Evolutionary conservation across 805 yeast genomes (phyloP), one percentile per base, ranked within the genome.

Genomic region (Pichia membranifaciens): DNA sequence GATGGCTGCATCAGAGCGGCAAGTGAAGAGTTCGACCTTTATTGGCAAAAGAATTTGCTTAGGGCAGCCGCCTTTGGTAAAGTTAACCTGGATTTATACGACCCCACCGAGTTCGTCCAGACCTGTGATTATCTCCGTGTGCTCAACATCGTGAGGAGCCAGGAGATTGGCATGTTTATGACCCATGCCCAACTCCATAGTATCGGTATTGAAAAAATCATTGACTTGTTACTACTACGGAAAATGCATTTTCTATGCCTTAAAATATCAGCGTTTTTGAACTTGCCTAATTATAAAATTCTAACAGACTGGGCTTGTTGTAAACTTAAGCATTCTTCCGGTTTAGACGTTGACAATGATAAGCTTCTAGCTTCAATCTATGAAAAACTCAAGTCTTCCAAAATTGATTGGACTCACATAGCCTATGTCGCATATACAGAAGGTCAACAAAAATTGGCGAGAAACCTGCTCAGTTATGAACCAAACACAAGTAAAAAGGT

Each of bases 11-110:
- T 89, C 4, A 66, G 73, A 2, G 95, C 95, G 0, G 84, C 96
- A 0, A 63, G 79, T 3, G 82, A 81, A 46, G 98, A 91, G 57
- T 80, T 87, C 56, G 87, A 82, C 51, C 75, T 85, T 0, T 69
- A 72, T 44, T 77, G 90, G 83, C 99, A 93, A 57, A 89, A 88
- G 61, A 78, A 76, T 43, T 67, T 91, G 9, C 65, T 93, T 34
- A 74, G 79, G 45, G 96, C 96, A 1, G 96, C 90, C 0, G 71
- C 86, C 0, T 87, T 90, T 66, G 99, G 97, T 0, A 93, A 91
- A 56, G 73, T 86, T 0, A 71, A 77, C 43, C 62, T 74, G 38
- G 78, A 75, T 8, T 58, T 71, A 3, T 78, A 73, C 55, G 82
- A 81, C 58, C 71, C 89, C 3, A 77, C 77, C 48, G 66, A 71